A percentile compares a stretch with the other conserved stretches of the same genome.
Conservation (phyloP, 495 filamentous ascomycete species). For the Podospora comata region DNA sequence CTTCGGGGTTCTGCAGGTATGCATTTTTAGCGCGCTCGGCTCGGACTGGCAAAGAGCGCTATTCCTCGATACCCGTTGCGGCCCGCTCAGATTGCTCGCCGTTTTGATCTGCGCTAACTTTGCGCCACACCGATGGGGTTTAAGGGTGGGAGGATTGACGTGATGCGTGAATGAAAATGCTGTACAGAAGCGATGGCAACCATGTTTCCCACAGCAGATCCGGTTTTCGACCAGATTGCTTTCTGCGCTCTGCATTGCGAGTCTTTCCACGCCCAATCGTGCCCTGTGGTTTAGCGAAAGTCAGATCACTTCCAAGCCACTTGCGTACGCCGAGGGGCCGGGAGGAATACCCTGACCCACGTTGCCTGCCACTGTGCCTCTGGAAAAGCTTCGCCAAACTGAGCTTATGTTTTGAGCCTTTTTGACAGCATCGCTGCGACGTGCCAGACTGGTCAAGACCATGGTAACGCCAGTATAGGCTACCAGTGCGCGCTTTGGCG, state of each 20-base stretch:
- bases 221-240: neutral
- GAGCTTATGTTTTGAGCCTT: neutral
- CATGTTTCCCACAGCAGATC: neutral
- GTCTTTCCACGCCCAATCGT: neutral
- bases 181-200: neutral
- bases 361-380: neutral
- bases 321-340: slow-evolving; percentile 5
- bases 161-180: neutral
- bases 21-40: neutral
- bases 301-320: slow-evolving; percentile 3
- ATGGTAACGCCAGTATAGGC: neutral
- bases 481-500: neutral
- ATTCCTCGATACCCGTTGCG: neutral
- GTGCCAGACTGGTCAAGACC: neutral
- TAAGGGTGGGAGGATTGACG: neutral
- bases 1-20: neutral
- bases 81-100: slow-evolving; percentile 1
- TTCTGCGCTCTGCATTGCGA: neutral
- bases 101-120: slow-evolving; percentile 1
- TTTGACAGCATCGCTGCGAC: neutral
- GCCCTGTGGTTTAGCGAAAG: neutral
- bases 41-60: neutral
- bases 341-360: neutral
- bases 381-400: neutral
- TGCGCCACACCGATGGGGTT: neutral